Base-by-base conservation (phyloP, 2,329 filamentous ascomycete species). In the Coniochaeta sp. region DNA sequence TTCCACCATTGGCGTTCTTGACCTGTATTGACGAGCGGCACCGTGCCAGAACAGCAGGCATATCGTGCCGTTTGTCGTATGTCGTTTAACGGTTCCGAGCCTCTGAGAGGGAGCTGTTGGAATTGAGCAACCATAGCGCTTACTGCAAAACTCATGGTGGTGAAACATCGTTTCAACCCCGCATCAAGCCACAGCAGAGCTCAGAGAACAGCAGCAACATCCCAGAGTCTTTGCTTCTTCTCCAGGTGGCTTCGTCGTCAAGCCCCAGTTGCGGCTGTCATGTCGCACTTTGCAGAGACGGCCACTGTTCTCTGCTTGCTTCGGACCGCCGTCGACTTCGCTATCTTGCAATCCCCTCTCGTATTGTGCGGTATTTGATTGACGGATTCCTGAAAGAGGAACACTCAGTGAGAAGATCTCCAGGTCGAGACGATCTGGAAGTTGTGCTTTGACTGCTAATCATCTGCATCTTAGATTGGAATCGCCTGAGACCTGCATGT, bases 11-110 rank as follows among this genome's bases (percentile, higher is more conserved):
- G 18, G 7, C 35, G 18, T 42, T 22, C n/a, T 42, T 24, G 13
- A 42, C 38, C 38, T 24, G 38, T 18, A 42, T 42, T 42, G 38
- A 42, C 18, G 38, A 5, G 20, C 38, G 38, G 20, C n/a, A 26
- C 20, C n/a, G 22, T 42, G 38, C 45, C 52, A 40, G 24, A 24
- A 22, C 32, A 28, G 10, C 12, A 27, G 26, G 26, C 31, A 58
- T 56, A 40, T 55, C 46, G 47, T 52, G 51, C 55, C 53, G 55
- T 22, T n/a, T 16, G 35, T 40, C 8, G 38, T 3, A 12, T 42
- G 31, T 12, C 10, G 40, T 20, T 45, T 53, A 51, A 49, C 38
- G n/a, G n/a, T 20, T 32, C 10, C 22, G 47, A 50, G 16, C 4
- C 42, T 16, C 32, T 28, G 26, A 53, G 46, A 53, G 49, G 54